A percentile compares a stretch with the other conserved stretches of the same genome.
Evolutionary conservation across 2,329 filamentous ascomycete genomes (phyloP).

Genomic region (Cyclaneusma minus): DNA sequence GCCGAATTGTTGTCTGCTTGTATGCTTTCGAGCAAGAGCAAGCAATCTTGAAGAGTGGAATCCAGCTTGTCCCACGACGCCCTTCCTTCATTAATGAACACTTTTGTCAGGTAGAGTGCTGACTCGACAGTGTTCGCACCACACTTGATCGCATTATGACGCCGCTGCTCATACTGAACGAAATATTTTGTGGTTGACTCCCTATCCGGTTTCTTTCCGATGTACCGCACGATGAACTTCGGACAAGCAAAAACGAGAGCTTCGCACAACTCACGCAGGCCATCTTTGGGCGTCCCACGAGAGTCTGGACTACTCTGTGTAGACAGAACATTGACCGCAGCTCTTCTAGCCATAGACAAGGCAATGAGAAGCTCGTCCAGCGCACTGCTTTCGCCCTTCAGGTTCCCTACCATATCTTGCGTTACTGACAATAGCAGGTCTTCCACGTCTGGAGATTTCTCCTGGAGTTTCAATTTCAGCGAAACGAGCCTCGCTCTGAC

Average conservation of each 20-base stretch:
- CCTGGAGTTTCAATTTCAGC: slow-evolving; percentile 28
- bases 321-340: slow-evolving; percentile 31
- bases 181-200: slow-evolving; percentile 38
- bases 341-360: slow-evolving; percentile 37
- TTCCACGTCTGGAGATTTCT: slow-evolving; percentile 22
- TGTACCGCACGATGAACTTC: slow-evolving; percentile 43
- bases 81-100: slow-evolving; percentile 29
- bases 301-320: slow-evolving; percentile 11
- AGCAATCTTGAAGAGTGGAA: slow-evolving; percentile 38
- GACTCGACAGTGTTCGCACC: slow-evolving; percentile 45
- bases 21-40: slow-evolving; percentile 35
- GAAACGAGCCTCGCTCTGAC: slow-evolving; percentile 38
- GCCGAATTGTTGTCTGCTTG: slow-evolving; percentile 15
- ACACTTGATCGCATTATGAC: slow-evolving; percentile 28
- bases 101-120: slow-evolving; percentile 38
- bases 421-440: slow-evolving; percentile 31
- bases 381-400: slow-evolving; percentile 42
- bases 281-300: slow-evolving; percentile 4
- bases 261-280: slow-evolving; percentile 28
- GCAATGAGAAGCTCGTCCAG: slow-evolving; percentile 45
- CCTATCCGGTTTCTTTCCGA: slow-evolving; percentile 38
- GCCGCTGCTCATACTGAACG: slow-evolving; percentile 45
- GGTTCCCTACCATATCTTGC: slow-evolving; percentile 37
- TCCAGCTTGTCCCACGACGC: slow-evolving; percentile 40
- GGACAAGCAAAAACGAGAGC: slow-evolving; percentile 41